Evolutionary conservation across 164 flowering plant species (phyloP).

Genomic region (Kalanchoe fedtschenkoi): DNA sequence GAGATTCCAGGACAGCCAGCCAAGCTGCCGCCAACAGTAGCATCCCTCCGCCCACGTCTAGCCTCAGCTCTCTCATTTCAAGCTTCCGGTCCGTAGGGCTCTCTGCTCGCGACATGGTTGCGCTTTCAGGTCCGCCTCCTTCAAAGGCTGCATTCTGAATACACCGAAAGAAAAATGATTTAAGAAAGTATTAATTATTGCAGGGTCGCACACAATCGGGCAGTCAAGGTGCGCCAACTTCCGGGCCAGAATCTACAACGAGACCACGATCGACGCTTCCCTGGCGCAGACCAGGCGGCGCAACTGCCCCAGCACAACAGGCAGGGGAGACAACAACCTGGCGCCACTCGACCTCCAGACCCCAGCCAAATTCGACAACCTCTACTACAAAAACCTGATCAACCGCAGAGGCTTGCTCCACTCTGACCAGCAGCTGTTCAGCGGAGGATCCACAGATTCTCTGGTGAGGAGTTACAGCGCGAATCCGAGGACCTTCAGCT

Average conservation of each 20-base stretch:
- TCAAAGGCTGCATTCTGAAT: not conserved
- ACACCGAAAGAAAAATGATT: no score
- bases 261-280: slow-evolving; percentile 38
- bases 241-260: slow-evolving; percentile 50
- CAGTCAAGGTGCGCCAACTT: slow-evolving; percentile 56
- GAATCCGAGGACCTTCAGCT: slow-evolving; percentile 14
- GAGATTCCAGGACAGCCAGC: slow-evolving; percentile 67
- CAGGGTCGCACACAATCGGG: slow-evolving; percentile 59
- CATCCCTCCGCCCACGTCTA: slow-evolving; percentile 54
- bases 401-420: slow-evolving; percentile 35
- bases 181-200: not conserved
- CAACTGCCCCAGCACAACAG: slow-evolving; percentile 34
- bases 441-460: slow-evolving; percentile 43
- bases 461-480: slow-evolving; percentile 28
- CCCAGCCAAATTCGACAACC: no score
- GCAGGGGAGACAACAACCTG: slow-evolving; percentile 40
- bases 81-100: slow-evolving; percentile 43
- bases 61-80: slow-evolving; percentile 35
- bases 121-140: slow-evolving; percentile 31
- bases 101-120: slow-evolving; percentile 47
- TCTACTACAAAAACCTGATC: slow-evolving; percentile 39
- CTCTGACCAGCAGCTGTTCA: slow-evolving; percentile 53
- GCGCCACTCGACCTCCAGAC: no score
- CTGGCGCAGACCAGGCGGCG: slow-evolving; percentile 27
- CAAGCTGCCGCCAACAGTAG: slow-evolving; percentile 40